Percentiles rank a stretch among this genome's conserved stretches.
Conservation (phyloP, 129 eudicot species). For the Helichrysum umbraculigerum region DNA sequence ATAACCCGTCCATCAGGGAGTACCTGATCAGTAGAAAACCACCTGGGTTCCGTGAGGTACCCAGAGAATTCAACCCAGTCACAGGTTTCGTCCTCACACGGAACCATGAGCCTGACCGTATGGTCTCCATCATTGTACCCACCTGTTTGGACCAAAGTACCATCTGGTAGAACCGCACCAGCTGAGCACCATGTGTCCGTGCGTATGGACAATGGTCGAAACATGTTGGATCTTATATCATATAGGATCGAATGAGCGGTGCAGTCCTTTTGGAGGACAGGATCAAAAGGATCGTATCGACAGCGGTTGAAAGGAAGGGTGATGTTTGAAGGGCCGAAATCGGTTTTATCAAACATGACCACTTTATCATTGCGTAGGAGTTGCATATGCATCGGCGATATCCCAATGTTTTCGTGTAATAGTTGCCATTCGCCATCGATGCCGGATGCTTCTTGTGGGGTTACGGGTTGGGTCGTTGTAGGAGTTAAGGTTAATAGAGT, state of each 20-base stretch:
- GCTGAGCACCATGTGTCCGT: conserved; percentile 91
- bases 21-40: conserved; percentile 77
- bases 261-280: conserved; percentile 56
- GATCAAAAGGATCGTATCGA: conserved; percentile 51
- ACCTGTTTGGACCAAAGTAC: conserved; percentile 72
- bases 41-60: conserved; percentile 51
- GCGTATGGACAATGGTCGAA: conserved; percentile 50
- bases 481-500: conserved; percentile 16
- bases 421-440: conserved; percentile 59
- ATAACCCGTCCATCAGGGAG: conserved; percentile 76
- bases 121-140: conserved; percentile 86
- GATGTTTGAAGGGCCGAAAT: conserved; percentile 72
- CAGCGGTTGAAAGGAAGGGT: conserved; percentile 62
- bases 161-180: conserved; percentile 64
- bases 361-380: conserved; percentile 69
- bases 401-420: conserved; percentile 57
- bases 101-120: conserved; percentile 49
- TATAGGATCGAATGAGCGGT: conserved; percentile 77
- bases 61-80: conserved; percentile 69
- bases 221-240: conserved; percentile 46
- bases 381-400: conserved; percentile 92
- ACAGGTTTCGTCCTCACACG: conserved; percentile 48
- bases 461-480: conserved; percentile 31
- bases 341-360: conserved; percentile 81
- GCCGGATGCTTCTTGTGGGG: conserved; percentile 29